Evolutionary conservation across 225 moss, liverwort and hornwort genomes (phyloP).

Genomic region (Polytrichum commune): DNA sequence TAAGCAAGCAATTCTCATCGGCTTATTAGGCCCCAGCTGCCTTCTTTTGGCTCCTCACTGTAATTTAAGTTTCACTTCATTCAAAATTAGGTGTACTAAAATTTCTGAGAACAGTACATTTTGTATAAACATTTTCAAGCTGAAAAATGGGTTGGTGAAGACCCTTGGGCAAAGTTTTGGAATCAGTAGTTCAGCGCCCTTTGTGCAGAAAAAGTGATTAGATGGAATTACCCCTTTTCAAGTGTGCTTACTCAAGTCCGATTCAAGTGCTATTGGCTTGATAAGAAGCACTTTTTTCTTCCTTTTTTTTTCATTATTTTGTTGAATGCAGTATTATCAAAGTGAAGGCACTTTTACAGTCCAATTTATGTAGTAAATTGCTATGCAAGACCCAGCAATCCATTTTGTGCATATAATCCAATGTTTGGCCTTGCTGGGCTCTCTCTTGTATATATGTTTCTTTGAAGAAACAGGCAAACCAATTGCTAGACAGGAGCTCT

Average conservation of each 20-base stretch:
- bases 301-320: too few relatives aligned
- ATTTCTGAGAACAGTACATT: neutral
- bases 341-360: neutral
- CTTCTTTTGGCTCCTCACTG: neutral
- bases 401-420: neutral
- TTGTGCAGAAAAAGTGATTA: too few relatives aligned
- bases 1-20: neutral
- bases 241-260: too few relatives aligned
- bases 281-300: too few relatives aligned
- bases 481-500: too few relatives aligned
- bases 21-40: neutral
- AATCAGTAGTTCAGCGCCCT: too few relatives aligned
- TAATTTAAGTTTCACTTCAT: neutral
- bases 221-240: too few relatives aligned
- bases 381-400: neutral
- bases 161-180: constrained; percentile 5
- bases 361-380: neutral
- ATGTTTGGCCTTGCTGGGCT: too few relatives aligned
- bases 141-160: neutral
- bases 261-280: too few relatives aligned
- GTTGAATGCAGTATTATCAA: too few relatives aligned
- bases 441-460: too few relatives aligned
- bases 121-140: constrained; percentile 1
- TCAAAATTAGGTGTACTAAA: neutral
- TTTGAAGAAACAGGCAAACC: too few relatives aligned